Evolutionary conservation across 106 monocot species (phyloP).

Genomic region (Apostasia ramifera): DNA sequence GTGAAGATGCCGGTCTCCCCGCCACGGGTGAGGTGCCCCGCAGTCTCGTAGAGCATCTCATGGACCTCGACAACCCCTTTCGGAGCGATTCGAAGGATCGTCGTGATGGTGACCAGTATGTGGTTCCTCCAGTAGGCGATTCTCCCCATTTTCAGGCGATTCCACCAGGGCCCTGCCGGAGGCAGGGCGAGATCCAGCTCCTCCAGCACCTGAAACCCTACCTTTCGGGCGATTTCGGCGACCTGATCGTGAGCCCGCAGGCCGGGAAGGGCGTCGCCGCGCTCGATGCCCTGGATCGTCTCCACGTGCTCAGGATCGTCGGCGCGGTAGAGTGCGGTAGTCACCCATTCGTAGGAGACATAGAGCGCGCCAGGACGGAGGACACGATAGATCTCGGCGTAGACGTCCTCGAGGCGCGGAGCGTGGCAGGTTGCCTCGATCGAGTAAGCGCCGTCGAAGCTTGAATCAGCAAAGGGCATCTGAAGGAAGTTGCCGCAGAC

Average conservation of each 20-base stretch:
- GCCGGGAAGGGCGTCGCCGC: slow-evolving; percentile 65
- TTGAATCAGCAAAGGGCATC: slow-evolving; percentile 25
- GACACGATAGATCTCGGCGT: slow-evolving; percentile 55
- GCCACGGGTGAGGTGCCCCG: slow-evolving; percentile 39
- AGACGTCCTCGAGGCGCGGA: slow-evolving; percentile 53
- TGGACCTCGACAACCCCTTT: slow-evolving; percentile 68
- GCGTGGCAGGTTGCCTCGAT: slow-evolving; percentile 37
- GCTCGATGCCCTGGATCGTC: slow-evolving; percentile 60
- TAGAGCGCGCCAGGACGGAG: slow-evolving; percentile 52
- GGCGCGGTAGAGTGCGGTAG: slow-evolving; percentile 35
- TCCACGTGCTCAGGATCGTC: slow-evolving; percentile 52
- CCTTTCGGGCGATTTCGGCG: slow-evolving; percentile 32
- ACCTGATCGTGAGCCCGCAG: slow-evolving; percentile 54
- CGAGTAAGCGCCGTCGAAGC: slow-evolving; percentile 31
- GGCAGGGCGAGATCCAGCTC: slow-evolving; percentile 53
- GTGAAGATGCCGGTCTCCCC: slow-evolving; percentile 72
- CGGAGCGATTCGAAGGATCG: slow-evolving; percentile 48
- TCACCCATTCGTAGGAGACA: slow-evolving; percentile 80
- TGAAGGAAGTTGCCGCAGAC: slow-evolving; percentile 30
- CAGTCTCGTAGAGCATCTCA: slow-evolving; percentile 74
- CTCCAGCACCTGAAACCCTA: slow-evolving; percentile 51
- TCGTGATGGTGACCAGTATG: slow-evolving; percentile 28
- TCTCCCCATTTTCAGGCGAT: slow-evolving; percentile 59
- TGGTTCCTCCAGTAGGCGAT: slow-evolving; percentile 74
- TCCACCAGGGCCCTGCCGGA: slow-evolving; percentile 78